These are phyloP conservation scores for Triglochin maritima DNA, from an alignment of 106 monocot species.

Conservation along the genomic window DNA sequence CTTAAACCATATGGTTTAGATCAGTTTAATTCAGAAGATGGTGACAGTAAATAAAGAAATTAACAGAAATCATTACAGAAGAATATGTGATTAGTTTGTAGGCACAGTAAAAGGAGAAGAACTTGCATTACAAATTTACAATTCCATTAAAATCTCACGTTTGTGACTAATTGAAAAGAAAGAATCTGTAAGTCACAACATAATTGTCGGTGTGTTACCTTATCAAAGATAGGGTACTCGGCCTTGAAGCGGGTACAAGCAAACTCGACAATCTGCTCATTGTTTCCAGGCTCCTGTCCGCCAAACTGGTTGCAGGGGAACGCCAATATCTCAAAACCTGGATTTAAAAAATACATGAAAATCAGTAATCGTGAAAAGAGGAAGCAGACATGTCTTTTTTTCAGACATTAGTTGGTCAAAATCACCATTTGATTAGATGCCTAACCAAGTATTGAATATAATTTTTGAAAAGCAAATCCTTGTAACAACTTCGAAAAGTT, in stretches of 20 bases:
- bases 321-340: constrained; percentile 85
- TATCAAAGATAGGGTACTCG: constrained; percentile 95
- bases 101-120: neutral
- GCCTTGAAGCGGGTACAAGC: constrained; percentile 97
- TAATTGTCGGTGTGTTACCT: constrained; percentile 26
- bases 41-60: too few species aligned
- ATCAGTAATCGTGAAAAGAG: neutral
- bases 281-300: constrained; percentile 73
- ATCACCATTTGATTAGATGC: too few species aligned
- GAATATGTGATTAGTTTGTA: too few species aligned
- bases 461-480: too few species aligned
- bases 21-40: neutral
- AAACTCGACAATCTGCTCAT: constrained; percentile 85
- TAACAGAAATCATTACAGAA: too few species aligned
- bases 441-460: too few species aligned
- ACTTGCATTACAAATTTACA: neutral
- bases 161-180: neutral
- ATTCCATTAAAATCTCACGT: neutral
- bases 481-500: neutral
- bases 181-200: neutral
- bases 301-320: constrained; percentile 98
- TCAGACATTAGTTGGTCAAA: too few species aligned
- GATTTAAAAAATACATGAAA: neutral
- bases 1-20: neutral
- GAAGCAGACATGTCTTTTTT: neutral